Base-by-base conservation (phyloP, 306 rosid genomes). In the Oxytropis ochrocephala region DNA sequence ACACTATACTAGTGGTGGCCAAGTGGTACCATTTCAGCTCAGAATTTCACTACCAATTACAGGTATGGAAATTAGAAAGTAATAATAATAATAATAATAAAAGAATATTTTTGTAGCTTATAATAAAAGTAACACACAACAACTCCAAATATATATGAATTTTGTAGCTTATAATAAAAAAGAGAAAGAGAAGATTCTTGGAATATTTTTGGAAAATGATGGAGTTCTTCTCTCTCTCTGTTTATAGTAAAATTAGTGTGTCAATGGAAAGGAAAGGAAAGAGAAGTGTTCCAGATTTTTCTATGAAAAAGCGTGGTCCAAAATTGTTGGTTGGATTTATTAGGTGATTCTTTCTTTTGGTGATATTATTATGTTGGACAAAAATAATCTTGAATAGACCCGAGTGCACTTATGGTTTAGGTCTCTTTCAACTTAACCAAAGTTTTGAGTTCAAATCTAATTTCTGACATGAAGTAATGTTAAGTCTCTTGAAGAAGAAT, bases 301-400 rank as follows among this genome's bases (percentile, higher is more conserved):
- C 77, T 69, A 60, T 11, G 62, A 74, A 84, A 84, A 88, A 82
- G 82, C 78, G 85, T 79, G 97, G 97, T 79, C 80, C 79, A 74
- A 74, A 85, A 62, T 77, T 66, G 80, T 85, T 79, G 57, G 82
- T 78, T 75, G 78, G 77, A 55, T 67, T 63, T 61, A 49, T 71
- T 58, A 6, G 55, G 69, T 16, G 42, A 55, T 54, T 18, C 32
- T 68, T 38, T 6, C n/a, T 24, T 24, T 24, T 24, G 29, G 29
- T 24, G 16, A 54, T 77, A 69, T 57, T 36, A 55, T 54, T 61
- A 32, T 56, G 52, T 48, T 30, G 57, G 64, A 52, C 39, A 42
- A 7, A 60, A 69, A 27, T 12, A 19, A 55, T 36, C 8, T 72
- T 41, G 71, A 11, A 67, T 53, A 6, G n/a, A n/a, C n/a, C n/a